Conservation (phyloP, 2,329 filamentous ascomycete species). For the Colletotrichum shisoi region DNA sequence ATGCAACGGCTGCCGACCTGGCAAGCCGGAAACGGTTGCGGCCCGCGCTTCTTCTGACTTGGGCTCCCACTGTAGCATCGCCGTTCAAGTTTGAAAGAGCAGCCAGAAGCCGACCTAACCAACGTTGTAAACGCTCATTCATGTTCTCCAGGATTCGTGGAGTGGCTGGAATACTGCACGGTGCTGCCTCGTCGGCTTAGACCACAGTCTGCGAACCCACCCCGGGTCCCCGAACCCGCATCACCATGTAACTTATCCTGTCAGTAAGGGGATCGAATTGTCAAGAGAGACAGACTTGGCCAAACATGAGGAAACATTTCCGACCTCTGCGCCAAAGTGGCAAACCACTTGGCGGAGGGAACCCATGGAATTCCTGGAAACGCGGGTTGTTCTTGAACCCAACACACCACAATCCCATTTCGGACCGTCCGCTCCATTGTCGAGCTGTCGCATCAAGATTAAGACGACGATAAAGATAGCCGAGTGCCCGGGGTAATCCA, state of each 20-base stretch:
- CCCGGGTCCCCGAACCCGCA: not conserved
- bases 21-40: conserved; percentile 17
- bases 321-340: conserved; percentile 1
- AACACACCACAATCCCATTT: not conserved
- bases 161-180: not conserved
- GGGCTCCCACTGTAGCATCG: not conserved
- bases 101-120: not conserved
- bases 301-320: conserved; percentile 18
- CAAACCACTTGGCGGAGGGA: conserved; percentile 13
- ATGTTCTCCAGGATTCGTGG: not conserved
- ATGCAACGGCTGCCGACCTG: conserved; percentile 29
- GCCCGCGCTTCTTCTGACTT: conserved; percentile 2
- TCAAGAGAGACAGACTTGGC: not conserved
- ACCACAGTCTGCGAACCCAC: not conserved
- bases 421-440: conserved; percentile 17
- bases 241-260: no score
- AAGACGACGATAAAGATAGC: conserved; percentile 36
- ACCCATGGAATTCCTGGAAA: conserved; percentile 5
- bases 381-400: conserved; percentile 5
- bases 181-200: not conserved
- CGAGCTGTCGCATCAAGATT: conserved; percentile 30
- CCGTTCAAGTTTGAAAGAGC: conserved; percentile 1
- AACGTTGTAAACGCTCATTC: no score
- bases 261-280: not conserved
- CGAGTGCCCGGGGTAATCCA: conserved; percentile 36